Evolutionary conservation across 306 rosid genomes (phyloP), one percentile per base, ranked within the genome.

Genomic region (Prosopis cineraria): DNA sequence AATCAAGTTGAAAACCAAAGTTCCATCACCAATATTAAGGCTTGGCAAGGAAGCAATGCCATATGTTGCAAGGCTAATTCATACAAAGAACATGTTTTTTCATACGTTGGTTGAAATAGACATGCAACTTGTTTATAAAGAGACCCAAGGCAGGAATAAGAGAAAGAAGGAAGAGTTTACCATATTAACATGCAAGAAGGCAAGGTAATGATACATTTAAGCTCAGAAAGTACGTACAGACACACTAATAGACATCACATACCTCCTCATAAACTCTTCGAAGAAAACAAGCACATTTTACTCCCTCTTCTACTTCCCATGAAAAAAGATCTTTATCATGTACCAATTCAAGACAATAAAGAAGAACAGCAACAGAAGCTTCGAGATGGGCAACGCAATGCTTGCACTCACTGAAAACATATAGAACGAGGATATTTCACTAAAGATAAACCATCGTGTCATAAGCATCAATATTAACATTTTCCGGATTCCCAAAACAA

Each of bases 241-340:
- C 56, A 67, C 36, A 48, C 6, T 66, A 34, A 75, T 79, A 64
- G 77, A 66, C 53, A 73, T n/a, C 68, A 81, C 88, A 8, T 53
- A 93, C 98, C 97, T 93, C 98, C 84, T 93, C 96, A 36, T 87
- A 90, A 77, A 94, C 83, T 71, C 98, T 88, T 81, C 91, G 82
- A 22, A 94, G 90, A 83, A 79, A 87, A 85, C 85, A 80, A 66
- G 97, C 97, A 85, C 97, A 94, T 85, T 82, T 88, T 73, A 94
- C 90, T 55, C 87, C 98, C 87, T 90, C 97, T 67, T 89, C 90
- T 64, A 88, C 84, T 68, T 93, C 85, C 95, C 91, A 92, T 9
- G 89, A 88, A 78, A 92, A 90, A 68, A 44, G 85, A 74, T 79
- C 90, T 80, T 81, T 86, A 66, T 82, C 53, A 79, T 82, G 95